Base-by-base conservation (phyloP, 1,139 yeast species). In the Candida anutae region DNA sequence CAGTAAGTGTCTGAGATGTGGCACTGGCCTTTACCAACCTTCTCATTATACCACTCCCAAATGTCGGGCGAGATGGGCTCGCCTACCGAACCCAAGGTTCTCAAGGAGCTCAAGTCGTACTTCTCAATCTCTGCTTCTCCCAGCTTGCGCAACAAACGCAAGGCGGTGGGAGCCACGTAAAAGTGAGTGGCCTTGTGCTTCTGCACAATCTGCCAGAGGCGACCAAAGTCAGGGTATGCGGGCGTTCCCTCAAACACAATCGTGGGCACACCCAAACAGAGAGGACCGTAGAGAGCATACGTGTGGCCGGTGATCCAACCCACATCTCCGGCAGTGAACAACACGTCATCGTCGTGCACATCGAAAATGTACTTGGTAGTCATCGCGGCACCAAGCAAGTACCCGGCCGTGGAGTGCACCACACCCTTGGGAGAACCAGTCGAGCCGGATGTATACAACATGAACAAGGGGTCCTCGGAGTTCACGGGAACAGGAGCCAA, bases 261-360 rank as follows among this genome's bases (percentile, higher is more conserved):
- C 20, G 96, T 77, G 30, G 97, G 82, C 33, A 85, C 78, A 56
- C 98, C 98, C 33, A 85, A 68, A 28, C 76, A 59, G 47, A 90
- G 73, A 32, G 98, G 97, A 39, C 97, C 97, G 54, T 90, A 90
- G 37, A 88, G 67, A 21, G 94, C 95, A 51, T 90, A 90, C 21
- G 97, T 81, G 61, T 90, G 98, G 46, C 98, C 98, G 23, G 98
- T 90, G 53, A 90, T 90, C 98, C 98, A 90, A 55, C 98, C 98
- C 30, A 90, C 95, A 58, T 90, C 98, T 55, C 97, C 97, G 30
- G 97, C 96, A 29, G 97, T 88, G 69, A 90, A 90, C 37, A 90
- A 67, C 30, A 82, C 72, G 57, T 90, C 98, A 46, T 82, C 81
- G 30, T 78, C 74, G 54, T 85, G 95, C 33, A 90, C 71, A 57